Evolutionary conservation across 768 basidiomycete species (phyloP), one percentile per base, ranked within the genome.

Genomic region (Asterophora parasitica): DNA sequence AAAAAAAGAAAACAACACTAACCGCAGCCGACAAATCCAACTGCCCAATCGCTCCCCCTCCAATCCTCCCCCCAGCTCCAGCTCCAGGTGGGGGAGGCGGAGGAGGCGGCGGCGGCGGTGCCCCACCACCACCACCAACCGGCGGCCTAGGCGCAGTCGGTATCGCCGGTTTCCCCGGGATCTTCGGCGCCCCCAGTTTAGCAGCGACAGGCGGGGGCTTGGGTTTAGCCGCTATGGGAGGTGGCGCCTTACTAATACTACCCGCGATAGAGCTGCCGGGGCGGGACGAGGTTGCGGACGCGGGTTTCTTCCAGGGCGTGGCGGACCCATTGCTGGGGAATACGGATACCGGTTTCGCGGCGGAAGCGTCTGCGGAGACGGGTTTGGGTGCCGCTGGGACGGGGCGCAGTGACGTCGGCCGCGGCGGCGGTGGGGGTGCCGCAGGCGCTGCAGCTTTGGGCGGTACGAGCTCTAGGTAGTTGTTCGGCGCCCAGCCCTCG

Each of bases 401-500:
- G 7, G 70, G 67, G 4, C 63, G 61, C 4, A 35, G 16, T 1
- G 43, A 36, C 4, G 19, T 36, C 7, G 46, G 23, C 15, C 34
- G 76, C 1, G 88, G 83, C 0, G 85, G 86, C 0, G 85, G 83
- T 0, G 89, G 86, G 0, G 88, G 81, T 0, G 86, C 74, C 17
- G 83, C 74, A 0, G 81, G 70, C 1, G 83, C 75, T 34, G 79
- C 75, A 35, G 79, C 81, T 2, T 82, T 76, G 16, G 79, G 79
- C 13, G 83, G 82, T 4, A 85, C 78, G 28, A 86, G 75, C 62
- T 96, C 93, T 6, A 95, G 81, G 60, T 93, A 96, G 64, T 92
- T 93, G 55, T 85, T 83, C 2, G 96, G 96, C 15, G 94, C 92
- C 93, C 94, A 99, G 11, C 92, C 96, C 62, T 97, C 92, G 13